A percentile compares a stretch with the other conserved stretches of the same genome.
Conservation (phyloP, 352 stramenopile genomes). For the Globisporangium cylindrosporum region DNA sequence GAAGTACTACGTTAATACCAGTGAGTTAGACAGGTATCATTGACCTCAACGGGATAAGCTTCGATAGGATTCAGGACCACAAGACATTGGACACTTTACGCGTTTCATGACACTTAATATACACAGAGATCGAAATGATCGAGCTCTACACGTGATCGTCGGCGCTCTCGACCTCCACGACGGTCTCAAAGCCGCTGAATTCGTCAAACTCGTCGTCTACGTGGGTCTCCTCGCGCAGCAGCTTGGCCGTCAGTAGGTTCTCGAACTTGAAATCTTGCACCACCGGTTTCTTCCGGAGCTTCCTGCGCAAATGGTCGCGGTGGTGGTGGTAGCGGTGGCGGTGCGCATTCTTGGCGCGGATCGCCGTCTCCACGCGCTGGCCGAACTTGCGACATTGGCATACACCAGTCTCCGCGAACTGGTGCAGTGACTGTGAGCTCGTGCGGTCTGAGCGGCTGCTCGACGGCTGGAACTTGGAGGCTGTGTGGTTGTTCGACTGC, state of each 20-base stretch:
- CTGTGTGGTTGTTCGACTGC: background rate
- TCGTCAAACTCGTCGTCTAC: slow-evolving; percentile 7
- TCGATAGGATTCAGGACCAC: no score
- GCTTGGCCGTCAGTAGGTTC: slow-evolving; percentile 19
- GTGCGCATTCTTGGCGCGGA: slow-evolving; percentile 22
- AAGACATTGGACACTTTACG: background rate
- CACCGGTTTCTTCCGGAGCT: slow-evolving; percentile 4
- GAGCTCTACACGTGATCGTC: background rate
- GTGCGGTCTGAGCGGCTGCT: slow-evolving; percentile 12
- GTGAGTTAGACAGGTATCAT: background rate
- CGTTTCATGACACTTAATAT: no score
- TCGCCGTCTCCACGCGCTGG: slow-evolving; percentile 38
- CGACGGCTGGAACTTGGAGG: slow-evolving; percentile 7
- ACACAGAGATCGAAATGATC: no score
- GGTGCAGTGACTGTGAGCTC: slow-evolving; percentile 13
- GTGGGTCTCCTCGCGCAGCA: slow-evolving; percentile 12
- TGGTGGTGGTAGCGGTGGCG: slow-evolving; percentile 19
- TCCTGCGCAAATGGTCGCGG: slow-evolving; percentile 15
- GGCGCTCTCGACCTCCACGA: slow-evolving; percentile 6
- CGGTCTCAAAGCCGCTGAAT: slow-evolving; percentile 16
- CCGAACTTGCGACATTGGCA: slow-evolving; percentile 53
- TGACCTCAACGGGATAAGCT: background rate
- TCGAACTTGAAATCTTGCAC: slow-evolving; percentile 7
- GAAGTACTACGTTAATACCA: no score
- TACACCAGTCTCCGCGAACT: slow-evolving; percentile 30